Base-by-base conservation (phyloP, 192 early-diverging fungal species). In the Mortierella antarctica region DNA sequence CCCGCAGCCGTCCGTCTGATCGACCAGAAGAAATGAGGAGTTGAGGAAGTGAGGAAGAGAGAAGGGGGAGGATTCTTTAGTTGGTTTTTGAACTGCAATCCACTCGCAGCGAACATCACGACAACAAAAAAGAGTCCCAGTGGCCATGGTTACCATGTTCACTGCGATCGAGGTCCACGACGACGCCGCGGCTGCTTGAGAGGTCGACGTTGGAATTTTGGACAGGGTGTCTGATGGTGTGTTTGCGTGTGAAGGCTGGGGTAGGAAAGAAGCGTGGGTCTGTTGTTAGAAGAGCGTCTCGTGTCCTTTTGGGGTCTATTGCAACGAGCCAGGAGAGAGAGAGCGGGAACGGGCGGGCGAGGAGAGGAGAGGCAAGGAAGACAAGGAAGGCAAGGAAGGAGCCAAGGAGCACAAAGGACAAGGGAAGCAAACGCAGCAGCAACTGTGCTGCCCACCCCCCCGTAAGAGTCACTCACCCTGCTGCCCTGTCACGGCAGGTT, bases 1-100 rank as follows among this genome's bases (percentile, higher is more conserved):
- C 62, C 70, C 77, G 58, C 70, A 80, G 70, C 59, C 63, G 41
- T 71, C 77, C 17, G 73, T 52, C 64, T 67, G 54, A 17, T 18
- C 11, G 42, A 41, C n/a, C 11, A 58, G 40, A 23, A 8, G 53
- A 21, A 49, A 12, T 39, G 46, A 46, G 51, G 46, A 41, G 61
- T 46, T 21, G 52, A 42, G 70, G 41, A 2, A 5, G 39, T 40
- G 10, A 14, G 39, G 9, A 12, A 1, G 4, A 31, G 1, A 21
- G 14, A n/a, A 17, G 18, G 39, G 39, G 49, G 41, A 7, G 31
- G 21, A 52, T 2, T 31, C 31, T 2, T 31, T 31, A 31, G 31
- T 31, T 31, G 31, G 31, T 31, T 31, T 31, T 31, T 31, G 31
- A 31, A 31, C 31, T 31, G 31, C 31, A 31, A 31, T 31, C 31